Evolutionary conservation across 805 yeast species (phyloP).

Genomic region (Jamesozyma rosinii): DNA sequence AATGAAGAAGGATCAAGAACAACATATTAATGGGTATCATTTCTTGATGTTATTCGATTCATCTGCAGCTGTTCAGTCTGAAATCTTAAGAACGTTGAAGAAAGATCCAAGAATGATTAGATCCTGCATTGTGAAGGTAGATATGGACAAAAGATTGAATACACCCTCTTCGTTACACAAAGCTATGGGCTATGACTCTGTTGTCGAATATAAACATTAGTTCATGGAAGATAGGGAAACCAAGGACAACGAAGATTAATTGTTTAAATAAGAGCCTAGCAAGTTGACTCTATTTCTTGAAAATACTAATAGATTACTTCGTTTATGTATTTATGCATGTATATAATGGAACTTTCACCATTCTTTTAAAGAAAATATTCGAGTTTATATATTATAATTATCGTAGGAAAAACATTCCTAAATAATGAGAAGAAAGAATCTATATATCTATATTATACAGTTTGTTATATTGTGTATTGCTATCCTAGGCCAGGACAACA

Average conservation of each 20-base stretch:
- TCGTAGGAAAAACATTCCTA: too few species aligned
- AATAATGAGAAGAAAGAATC: too few species aligned
- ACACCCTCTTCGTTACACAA: constrained; percentile 51
- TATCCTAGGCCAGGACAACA: too few species aligned
- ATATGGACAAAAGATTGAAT: constrained; percentile 43
- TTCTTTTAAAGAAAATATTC: not conserved
- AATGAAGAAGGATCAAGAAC: constrained; percentile 75
- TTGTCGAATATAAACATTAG: constrained; percentile 10
- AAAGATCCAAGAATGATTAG: constrained; percentile 88
- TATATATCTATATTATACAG: too few species aligned
- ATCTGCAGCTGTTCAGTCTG: constrained; percentile 77
- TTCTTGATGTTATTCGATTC: constrained; percentile 82
- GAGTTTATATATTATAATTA: not conserved
- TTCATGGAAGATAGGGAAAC: not conserved
- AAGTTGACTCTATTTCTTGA: not conserved
- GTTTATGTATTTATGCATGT: not conserved
- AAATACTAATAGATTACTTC: not conserved
- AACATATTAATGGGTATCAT: constrained; percentile 83
- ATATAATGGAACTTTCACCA: not conserved
- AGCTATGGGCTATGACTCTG: constrained; percentile 24
- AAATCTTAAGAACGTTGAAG: constrained; percentile 67
- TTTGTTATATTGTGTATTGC: too few species aligned
- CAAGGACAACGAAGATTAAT: not conserved
- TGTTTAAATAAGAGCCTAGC: not conserved
- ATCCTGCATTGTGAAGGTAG: constrained; percentile 59